Conservation (phyloP, 352 stramenopile species). For the Aphanomyces astaci region DNA sequence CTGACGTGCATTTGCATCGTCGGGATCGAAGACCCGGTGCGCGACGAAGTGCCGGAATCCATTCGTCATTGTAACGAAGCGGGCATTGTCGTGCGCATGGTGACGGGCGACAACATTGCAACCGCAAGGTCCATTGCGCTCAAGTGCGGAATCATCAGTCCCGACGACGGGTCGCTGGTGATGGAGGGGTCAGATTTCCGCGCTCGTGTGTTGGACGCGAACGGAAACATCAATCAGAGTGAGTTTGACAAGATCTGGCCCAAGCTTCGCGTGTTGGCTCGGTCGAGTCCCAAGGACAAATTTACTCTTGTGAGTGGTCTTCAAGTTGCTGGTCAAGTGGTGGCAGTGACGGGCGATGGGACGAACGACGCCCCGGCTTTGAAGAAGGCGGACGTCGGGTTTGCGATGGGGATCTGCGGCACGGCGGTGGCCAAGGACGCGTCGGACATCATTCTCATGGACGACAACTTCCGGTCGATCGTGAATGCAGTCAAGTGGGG, state of each 20-base stretch:
- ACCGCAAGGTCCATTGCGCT: constrained; percentile 43
- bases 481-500: constrained; percentile 95
- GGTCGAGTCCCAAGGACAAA: constrained; percentile 58
- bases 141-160: constrained; percentile 45
- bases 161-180: constrained; percentile 39
- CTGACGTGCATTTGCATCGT: constrained; percentile 44
- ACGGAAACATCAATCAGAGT: constrained; percentile 49
- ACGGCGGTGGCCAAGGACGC: constrained; percentile 93
- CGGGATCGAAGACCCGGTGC: constrained; percentile 46
- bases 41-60: constrained; percentile 37
- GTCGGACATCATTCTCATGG: constrained; percentile 93
- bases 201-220: constrained; percentile 37
- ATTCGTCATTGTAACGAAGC: constrained; percentile 39
- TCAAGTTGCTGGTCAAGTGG: constrained; percentile 69
- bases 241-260: constrained; percentile 67
- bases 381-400: constrained; percentile 92
- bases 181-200: constrained; percentile 56
- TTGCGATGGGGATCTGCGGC: constrained; percentile 91
- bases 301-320: constrained; percentile 54
- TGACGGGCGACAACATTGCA: constrained; percentile 51
- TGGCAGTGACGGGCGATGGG: constrained; percentile 94
- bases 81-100: constrained; percentile 50
- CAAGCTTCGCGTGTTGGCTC: constrained; percentile 53
- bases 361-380: constrained; percentile 94
- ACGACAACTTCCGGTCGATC: constrained; percentile 95